These are phyloP conservation scores for Kazachstania bromeliacearum DNA, from an alignment of 805 yeast species.

Conservation along the genomic window DNA sequence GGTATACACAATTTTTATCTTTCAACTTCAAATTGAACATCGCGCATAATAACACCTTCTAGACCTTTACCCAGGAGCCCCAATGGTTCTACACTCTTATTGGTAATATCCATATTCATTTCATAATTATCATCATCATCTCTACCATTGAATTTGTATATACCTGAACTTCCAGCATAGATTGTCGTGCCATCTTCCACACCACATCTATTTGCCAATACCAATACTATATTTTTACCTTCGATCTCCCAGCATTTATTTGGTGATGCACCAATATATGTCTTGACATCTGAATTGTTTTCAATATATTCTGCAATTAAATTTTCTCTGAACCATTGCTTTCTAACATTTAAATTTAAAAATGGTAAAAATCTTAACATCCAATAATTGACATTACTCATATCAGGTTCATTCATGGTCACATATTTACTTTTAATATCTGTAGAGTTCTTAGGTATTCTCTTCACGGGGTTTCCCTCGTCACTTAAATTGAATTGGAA, in stretches of 20 bases:
- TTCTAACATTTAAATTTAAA: constrained; percentile 30
- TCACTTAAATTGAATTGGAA: constrained; percentile 18
- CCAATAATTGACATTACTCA: constrained; percentile 62
- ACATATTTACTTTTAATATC: constrained; percentile 9
- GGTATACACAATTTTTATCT: constrained; percentile 4
- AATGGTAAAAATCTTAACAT: constrained; percentile 59
- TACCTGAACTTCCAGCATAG: constrained; percentile 58
- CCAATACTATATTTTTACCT: constrained; percentile 31
- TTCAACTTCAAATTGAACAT: constrained; percentile 36
- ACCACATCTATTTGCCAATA: constrained; percentile 67
- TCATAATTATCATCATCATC: constrained; percentile 17
- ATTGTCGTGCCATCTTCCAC: constrained; percentile 50
- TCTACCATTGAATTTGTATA: constrained; percentile 44
- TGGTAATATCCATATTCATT: constrained; percentile 35
- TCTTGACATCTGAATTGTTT: constrained; percentile 2
- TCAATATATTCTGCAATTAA: constrained; percentile 7
- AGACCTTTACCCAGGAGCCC: constrained; percentile 54
- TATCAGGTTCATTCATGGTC: constrained; percentile 34
- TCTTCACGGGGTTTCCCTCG: constrained; percentile 8
- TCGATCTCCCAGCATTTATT: constrained; percentile 21
- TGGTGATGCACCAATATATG: constrained; percentile 18
- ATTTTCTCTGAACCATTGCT: constrained; percentile 11
- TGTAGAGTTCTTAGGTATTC: constrained; percentile 7
- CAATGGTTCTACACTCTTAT: constrained; percentile 42
- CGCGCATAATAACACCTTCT: constrained; percentile 57